Conservation (phyloP, 2,329 filamentous ascomycete species). For the Nigrograna mackinnonii region DNA sequence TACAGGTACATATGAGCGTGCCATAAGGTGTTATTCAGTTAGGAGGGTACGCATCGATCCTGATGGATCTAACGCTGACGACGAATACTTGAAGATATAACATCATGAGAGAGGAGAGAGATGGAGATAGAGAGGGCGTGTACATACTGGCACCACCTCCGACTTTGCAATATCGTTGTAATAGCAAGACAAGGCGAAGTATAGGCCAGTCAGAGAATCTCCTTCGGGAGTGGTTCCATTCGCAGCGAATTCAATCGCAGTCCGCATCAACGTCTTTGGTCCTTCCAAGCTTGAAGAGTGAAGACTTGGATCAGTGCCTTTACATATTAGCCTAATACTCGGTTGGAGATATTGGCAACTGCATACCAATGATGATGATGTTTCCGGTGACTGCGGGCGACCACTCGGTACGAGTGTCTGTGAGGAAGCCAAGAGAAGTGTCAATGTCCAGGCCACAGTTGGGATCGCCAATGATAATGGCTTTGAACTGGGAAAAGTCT, state of each 20-base stretch:
- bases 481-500: constrained; percentile 51
- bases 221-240: constrained; percentile 13
- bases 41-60: no score
- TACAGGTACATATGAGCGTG: no score
- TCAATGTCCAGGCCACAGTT: constrained; percentile 27
- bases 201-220: constrained; percentile 15
- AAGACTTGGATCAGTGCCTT: no score
- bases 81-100: no score
- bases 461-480: constrained; percentile 49
- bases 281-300: no score
- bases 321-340: not conserved
- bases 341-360: not conserved
- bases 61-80: no score
- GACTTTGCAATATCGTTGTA: no score
- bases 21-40: no score
- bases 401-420: constrained; percentile 37
- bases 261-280: constrained; percentile 19
- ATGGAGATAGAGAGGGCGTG: no score
- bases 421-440: constrained; percentile 44
- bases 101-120: no score
- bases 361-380: constrained; percentile 18
- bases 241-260: constrained; percentile 17
- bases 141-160: no score
- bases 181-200: constrained; percentile 20
- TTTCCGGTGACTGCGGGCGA: constrained; percentile 18